Base-by-base conservation (phyloP, 768 basidiomycete species). In the Russula lepida region DNA sequence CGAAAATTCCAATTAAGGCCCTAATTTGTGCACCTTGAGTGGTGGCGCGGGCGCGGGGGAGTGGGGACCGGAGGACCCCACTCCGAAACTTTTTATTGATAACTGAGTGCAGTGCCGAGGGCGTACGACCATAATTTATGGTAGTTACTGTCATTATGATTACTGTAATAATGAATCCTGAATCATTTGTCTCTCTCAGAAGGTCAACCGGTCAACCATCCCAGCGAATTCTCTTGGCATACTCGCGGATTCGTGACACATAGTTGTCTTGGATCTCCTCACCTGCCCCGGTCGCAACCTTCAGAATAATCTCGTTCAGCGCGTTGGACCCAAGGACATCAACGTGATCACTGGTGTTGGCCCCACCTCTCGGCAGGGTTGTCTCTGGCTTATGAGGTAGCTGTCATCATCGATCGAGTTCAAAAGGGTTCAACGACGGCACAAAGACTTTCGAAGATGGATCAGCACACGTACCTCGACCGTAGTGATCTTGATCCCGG, bases 311-410 rank as follows among this genome's bases (percentile, higher is more conserved):
- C 70, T 93, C 89, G 71, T 95, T 98, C 60, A 98, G 69, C 13
- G 81, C 79, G 0, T 84, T 87, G 12, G 90, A 86, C 7, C 95
- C 84, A 35, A 84, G 67, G 37, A 76, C 69, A 61, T 75, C 95
- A 35, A 98, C 85, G 68, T 97, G 92, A 70, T 95, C 92, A 50
- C 88, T 84, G 1, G 95, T 95, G 63, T 88, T 89, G 3, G 94
- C 90, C 1, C 95, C 97, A 41, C 97, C 95, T 30, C 95, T 83
- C 54, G 82, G 95, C 66, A 83, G 90, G 44, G 73, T 83, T 57
- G 76, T 64, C 50, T 84, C 77, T 8, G 94, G 95, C 13, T 78
- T 79, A 75, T 98, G 95, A 51, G 86, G 85, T 58, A 92, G 79
- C 88, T 92, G 64, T 12, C 33, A 58, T 49, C n/a, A n/a, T n/a